Evolutionary conservation across 1,284 basidiomycete species (phyloP).

Genomic region (Lignosus rhinocerotis): DNA sequence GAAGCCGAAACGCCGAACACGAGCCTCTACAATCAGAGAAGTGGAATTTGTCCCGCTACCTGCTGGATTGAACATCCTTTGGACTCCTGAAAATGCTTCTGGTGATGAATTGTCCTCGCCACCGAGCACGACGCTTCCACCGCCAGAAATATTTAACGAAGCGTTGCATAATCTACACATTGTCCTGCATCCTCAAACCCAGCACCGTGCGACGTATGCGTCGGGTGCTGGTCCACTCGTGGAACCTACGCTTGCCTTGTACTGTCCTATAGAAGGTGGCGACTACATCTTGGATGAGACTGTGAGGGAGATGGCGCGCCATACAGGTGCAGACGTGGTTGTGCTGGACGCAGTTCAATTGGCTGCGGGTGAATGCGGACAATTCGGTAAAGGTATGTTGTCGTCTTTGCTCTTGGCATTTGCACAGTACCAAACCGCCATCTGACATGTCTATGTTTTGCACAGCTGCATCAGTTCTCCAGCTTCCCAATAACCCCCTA

Average conservation of each 20-base stretch:
- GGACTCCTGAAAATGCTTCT: slow-evolving; percentile 48
- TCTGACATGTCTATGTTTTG: not conserved
- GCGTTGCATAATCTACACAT: slow-evolving; percentile 73
- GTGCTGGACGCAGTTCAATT: slow-evolving; percentile 80
- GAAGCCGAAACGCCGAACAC: slow-evolving; percentile 43
- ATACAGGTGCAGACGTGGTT: slow-evolving; percentile 75
- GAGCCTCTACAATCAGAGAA: slow-evolving; percentile 26
- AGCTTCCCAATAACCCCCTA: slow-evolving; percentile 70
- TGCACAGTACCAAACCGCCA: not conserved
- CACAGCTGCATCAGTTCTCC: slow-evolving; percentile 62
- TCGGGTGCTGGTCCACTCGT: slow-evolving; percentile 49
- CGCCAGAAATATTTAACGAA: slow-evolving; percentile 65
- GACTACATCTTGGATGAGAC: slow-evolving; percentile 77
- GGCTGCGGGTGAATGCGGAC: slow-evolving; percentile 78
- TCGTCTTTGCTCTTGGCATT: not conserved
- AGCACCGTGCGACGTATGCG: slow-evolving; percentile 67
- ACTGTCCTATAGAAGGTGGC: slow-evolving; percentile 86
- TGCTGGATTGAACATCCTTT: slow-evolving; percentile 60
- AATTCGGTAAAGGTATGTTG: slow-evolving; percentile 66
- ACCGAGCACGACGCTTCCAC: slow-evolving; percentile 41
- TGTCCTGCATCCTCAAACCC: slow-evolving; percentile 76
- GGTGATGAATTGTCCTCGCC: slow-evolving; percentile 25
- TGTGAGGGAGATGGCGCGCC: slow-evolving; percentile 71
- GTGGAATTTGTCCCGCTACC: slow-evolving; percentile 47
- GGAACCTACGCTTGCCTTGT: slow-evolving; percentile 79